A percentile compares a stretch with the other conserved stretches of the same genome.
Conservation (phyloP, 495 filamentous ascomycete genomes). For the Penicillium mononematosum region DNA sequence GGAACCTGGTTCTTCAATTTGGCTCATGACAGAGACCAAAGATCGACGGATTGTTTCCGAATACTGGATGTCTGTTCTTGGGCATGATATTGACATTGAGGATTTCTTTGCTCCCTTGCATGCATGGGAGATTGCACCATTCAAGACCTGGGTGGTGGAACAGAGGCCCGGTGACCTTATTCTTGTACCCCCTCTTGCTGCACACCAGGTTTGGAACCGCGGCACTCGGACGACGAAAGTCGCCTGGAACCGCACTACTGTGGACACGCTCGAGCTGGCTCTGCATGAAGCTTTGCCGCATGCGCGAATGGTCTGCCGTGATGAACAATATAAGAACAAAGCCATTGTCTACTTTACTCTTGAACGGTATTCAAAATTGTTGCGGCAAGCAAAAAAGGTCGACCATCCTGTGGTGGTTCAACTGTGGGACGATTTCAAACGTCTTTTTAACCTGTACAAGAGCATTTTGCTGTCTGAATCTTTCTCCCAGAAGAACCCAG, state of each 20-base stretch:
- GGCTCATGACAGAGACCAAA: conserved; percentile 96
- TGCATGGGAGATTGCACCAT: conserved; percentile 89
- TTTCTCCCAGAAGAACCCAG: conserved; percentile 59
- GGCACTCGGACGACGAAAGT: conserved; percentile 94
- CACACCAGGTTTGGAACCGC: conserved; percentile 98
- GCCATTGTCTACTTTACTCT: conserved; percentile 87
- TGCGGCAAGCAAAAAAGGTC: conserved; percentile 46
- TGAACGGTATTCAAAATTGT: conserved; percentile 67
- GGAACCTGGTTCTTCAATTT: conserved; percentile 82
- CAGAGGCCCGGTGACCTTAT: conserved; percentile 94
- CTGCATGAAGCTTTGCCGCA: conserved; percentile 82
- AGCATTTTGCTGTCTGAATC: conserved; percentile 79
- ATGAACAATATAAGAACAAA: conserved; percentile 98
- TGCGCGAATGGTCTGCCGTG: conserved; percentile 89
- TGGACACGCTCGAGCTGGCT: conserved; percentile 82
- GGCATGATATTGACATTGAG: conserved; percentile 95
- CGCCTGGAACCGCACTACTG: conserved; percentile 96
- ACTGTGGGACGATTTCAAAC: conserved; percentile 73
- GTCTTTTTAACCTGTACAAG: conserved; percentile 72
- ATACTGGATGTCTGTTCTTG: conserved; percentile 86
- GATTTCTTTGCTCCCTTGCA: conserved; percentile 92
- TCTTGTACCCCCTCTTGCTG: conserved; percentile 90
- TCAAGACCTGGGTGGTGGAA: conserved; percentile 88
- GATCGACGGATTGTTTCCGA: conserved; percentile 85
- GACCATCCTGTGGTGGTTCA: conserved; percentile 58